Conservation (phyloP, 2,329 filamentous ascomycete species). For the Escovopsis sp. region DNA sequence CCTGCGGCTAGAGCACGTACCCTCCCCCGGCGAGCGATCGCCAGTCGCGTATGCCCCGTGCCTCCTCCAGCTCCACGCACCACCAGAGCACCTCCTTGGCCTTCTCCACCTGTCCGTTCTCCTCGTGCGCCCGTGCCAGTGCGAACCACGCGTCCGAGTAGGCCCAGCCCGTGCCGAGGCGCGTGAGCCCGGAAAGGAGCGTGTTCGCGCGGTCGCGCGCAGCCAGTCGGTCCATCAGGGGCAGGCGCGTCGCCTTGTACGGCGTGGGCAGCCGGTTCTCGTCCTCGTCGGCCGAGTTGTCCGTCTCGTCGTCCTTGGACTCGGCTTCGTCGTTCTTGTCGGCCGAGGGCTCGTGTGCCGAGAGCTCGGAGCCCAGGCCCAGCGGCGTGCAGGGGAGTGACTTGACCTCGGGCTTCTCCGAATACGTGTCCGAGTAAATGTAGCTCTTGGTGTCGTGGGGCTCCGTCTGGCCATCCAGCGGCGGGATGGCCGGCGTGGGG, state of each 20-base stretch:
- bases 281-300: slow-evolving; percentile 8
- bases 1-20: slow-evolving; percentile 34
- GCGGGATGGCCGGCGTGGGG: slow-evolving; percentile 38
- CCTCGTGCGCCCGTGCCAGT: slow-evolving; percentile 74
- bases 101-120: slow-evolving; percentile 71
- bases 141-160: slow-evolving; percentile 86
- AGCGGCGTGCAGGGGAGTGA: slow-evolving; percentile 30
- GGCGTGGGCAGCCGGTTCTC: slow-evolving; percentile 33
- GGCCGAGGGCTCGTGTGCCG: slow-evolving; percentile 9
- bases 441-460: slow-evolving; percentile 1
- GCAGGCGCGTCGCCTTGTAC: slow-evolving; percentile 47
- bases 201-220: slow-evolving; percentile 80
- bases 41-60: slow-evolving; percentile 67
- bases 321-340: slow-evolving; percentile 7
- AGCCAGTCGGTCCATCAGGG: slow-evolving; percentile 67
- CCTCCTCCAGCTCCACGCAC: slow-evolving; percentile 91
- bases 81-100: slow-evolving; percentile 92
- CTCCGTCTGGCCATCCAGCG: slow-evolving; percentile 16
- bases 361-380: slow-evolving; percentile 24
- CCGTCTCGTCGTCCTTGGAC: background rate
- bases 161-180: slow-evolving; percentile 79
- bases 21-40: slow-evolving; percentile 50
- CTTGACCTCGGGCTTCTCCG: slow-evolving; percentile 3
- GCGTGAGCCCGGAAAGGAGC: slow-evolving; percentile 69
- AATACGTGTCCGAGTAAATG: background rate